Base-by-base conservation (phyloP, 2,329 filamentous ascomycete genomes). In the Colletotrichum noveboracense region DNA sequence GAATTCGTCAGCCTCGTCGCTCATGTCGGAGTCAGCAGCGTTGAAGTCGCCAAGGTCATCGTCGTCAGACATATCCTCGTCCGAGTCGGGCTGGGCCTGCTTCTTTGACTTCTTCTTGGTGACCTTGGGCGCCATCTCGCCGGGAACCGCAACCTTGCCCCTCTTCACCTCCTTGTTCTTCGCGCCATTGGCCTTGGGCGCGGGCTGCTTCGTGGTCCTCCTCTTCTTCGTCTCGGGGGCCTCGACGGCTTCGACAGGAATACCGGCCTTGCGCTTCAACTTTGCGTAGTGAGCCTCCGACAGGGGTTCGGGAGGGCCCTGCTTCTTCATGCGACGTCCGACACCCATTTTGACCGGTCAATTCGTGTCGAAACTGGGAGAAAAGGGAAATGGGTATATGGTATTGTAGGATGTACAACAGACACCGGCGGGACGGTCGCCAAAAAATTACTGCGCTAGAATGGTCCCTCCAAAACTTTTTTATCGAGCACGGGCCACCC, bases 311-410 rank as follows among this genome's bases (percentile, higher is more conserved):
- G 97, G 97, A 78, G 94, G 90, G 71, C 96, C 96, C 91, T 98
- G 97, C 87, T 98, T 98, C 85, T 95, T 95, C 93, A 98, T 97
- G 81, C 96, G 95, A 84, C 96, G 94, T 84, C 96, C 95, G 77
- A 93, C 91, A 88, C 95, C 96, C 96, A 98, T 98, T 82, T 84
- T 92, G 83, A 83, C 79, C 74, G 77, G 71, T 78, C 75, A 74
- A 43, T 76, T 66, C 52, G 70, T 65, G 26, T 60, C 70, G 70
- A 76, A 76, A 34, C 71, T 73, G 75, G 78, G 78, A 66, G 68
- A 73, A 71, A 65, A 77, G 71, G 18, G 67, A 36, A 61, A 62
- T 30, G 60, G 66, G 70, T 66, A 77, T 43, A 72, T 66, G 61
- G 48, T 71, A 66, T 21, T 34, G 71, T 21, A 36, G 28, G 65